These are phyloP conservation scores for Guillardia theta DNA, from an alignment of 78 protist species.

Conservation along the genomic window DNA sequence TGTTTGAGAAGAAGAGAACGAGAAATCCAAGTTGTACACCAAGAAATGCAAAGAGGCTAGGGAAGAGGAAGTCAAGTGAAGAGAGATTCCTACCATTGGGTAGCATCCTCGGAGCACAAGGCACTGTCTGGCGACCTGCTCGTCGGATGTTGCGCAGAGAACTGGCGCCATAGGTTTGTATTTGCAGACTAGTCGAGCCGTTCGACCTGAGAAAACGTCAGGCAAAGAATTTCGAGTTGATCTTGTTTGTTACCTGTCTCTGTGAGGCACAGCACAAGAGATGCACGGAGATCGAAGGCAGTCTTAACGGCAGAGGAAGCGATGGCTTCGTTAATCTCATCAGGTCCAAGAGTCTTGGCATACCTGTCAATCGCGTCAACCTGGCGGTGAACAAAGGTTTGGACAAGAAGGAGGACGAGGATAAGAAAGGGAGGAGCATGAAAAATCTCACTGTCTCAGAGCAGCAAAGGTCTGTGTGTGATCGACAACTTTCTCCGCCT, in stretches of 20 bases:
- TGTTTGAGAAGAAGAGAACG: too few species aligned
- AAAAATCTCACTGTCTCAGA: too few species aligned
- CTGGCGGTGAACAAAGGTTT: too few species aligned
- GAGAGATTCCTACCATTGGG: too few species aligned
- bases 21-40: too few species aligned
- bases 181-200: slow-evolving; percentile 51
- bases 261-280: slow-evolving; percentile 41
- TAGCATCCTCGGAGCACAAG: not conserved
- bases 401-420: not conserved
- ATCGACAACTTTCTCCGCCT: slow-evolving; percentile 48
- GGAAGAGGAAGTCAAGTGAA: too few species aligned
- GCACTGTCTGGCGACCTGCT: not conserved
- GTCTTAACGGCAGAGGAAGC: slow-evolving; percentile 37
- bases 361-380: not conserved
- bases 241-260: too few species aligned
- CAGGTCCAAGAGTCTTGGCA: not conserved
- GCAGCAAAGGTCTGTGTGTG: not conserved
- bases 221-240: too few species aligned
- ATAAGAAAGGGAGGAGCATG: not conserved
- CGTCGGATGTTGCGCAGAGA: slow-evolving; percentile 9
- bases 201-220: too few species aligned
- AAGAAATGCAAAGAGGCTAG: too few species aligned
- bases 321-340: not conserved
- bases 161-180: slow-evolving; percentile 41
- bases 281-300: not conserved